Base-by-base conservation (phyloP, 768 basidiomycete species). In the Boletus rufocinnamomeus region DNA sequence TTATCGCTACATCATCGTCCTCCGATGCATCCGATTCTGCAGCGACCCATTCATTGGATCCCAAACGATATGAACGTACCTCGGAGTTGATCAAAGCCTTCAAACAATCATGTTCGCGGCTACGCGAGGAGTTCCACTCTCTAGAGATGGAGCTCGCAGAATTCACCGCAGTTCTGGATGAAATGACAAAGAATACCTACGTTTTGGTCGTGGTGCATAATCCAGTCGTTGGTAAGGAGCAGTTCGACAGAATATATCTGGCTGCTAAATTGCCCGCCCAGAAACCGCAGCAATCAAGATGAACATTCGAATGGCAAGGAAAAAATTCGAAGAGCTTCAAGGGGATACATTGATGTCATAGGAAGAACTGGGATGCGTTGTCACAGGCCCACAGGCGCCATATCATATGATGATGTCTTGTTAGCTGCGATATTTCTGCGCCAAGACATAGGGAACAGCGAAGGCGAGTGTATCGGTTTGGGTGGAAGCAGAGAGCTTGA, bases 1-100 rank as follows among this genome's bases (percentile, higher is more conserved):
- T 99, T 64, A 95, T 99, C 62, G 94, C 96, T 6, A 91, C 91
- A 3, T 90, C 89, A 23, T 82, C 73, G 65, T 81, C 69, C 70
- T 79, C 78, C 23, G 58, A 68, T 35, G 19, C 77, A 40, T 67
- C 76, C 34, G 66, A 68, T 27, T 71, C 76, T 34, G 52, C 66
- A 7, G 74, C 76, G 27, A 63, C 75, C 11, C 80, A 82, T 51
- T 72, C 80, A 55, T 78, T 93, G 56, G 80, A 86, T 56, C 75
- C 87, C 6, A 89, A 85, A 58, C 85, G 91, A 28, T 91, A 92
- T 70, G 91, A 93, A 72, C 86, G 91, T 44, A 92, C 91, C 21
- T 91, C 89, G 11, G 95, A 98, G 74, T 84, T 97, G 59, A 89
- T 99, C 76, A 98, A 98, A 76, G 87, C 88, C 4, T 98, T 98